Conservation (phyloP, 768 basidiomycete genomes). For the Boletus edulis region DNA sequence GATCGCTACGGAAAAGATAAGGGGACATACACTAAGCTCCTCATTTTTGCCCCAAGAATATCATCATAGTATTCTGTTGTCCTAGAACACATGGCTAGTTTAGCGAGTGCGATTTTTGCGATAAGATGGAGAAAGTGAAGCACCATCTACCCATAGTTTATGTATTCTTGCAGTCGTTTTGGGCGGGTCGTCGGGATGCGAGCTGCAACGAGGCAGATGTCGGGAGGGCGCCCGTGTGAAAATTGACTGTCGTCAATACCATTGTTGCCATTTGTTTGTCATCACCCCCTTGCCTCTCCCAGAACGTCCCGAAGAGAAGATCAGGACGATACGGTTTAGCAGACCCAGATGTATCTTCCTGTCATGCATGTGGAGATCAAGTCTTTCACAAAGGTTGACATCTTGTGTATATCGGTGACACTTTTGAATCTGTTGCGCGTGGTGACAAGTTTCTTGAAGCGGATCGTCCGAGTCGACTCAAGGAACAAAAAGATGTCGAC, state of each 20-base stretch:
- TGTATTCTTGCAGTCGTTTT: conserved; percentile 4
- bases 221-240: conserved; percentile 22
- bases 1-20: neutral
- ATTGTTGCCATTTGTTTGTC: conserved; percentile 20
- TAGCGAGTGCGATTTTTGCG: neutral
- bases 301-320: too few relatives aligned
- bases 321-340: too few relatives aligned
- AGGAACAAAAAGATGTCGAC: too few relatives aligned
- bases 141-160: conserved; percentile 72
- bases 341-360: too few relatives aligned
- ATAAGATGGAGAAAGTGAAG: conserved; percentile 11
- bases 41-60: conserved; percentile 71
- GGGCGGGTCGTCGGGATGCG: conserved; percentile 4
- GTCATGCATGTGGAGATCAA: too few relatives aligned
- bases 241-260: conserved; percentile 14
- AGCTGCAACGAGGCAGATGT: conserved; percentile 27
- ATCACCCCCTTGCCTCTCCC: neutral
- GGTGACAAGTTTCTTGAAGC: too few relatives aligned
- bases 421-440: too few relatives aligned
- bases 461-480: too few relatives aligned
- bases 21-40: conserved; percentile 66
- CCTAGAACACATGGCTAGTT: conserved; percentile 38
- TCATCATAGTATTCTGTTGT: conserved; percentile 71
- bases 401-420: too few relatives aligned
- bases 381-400: too few relatives aligned